A percentile compares a stretch with the other conserved stretches of the same genome.
These are phyloP conservation scores for Boletus semigastroideus DNA, from an alignment of 1,284 basidiomycete species.

Conservation along the genomic window DNA sequence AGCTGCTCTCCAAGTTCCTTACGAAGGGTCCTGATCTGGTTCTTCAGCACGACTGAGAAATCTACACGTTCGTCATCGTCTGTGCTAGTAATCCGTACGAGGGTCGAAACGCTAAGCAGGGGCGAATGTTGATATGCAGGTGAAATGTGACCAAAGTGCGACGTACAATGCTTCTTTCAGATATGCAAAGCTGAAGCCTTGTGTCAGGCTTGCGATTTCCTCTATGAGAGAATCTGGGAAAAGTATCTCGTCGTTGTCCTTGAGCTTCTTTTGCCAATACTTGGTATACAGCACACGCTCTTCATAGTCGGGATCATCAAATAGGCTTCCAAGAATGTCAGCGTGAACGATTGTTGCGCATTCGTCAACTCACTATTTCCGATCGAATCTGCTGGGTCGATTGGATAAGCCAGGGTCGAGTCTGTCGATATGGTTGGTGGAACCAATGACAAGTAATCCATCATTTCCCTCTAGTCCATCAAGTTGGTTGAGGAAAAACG, in stretches of 20 bases:
- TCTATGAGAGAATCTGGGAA: slow-evolving; percentile 66
- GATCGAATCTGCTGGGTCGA: slow-evolving; percentile 80
- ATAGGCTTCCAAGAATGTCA: slow-evolving; percentile 42
- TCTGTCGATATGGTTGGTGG: slow-evolving; percentile 81
- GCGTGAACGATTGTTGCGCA: not conserved
- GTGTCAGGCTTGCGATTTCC: slow-evolving; percentile 58
- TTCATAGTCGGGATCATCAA: slow-evolving; percentile 61
- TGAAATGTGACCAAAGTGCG: not conserved
- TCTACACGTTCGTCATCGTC: slow-evolving; percentile 47
- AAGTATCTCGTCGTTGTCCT: slow-evolving; percentile 53
- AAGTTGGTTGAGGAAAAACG: slow-evolving; percentile 84
- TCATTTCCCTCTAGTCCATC: slow-evolving; percentile 76
- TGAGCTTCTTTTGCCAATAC: slow-evolving; percentile 79
- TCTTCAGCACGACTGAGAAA: slow-evolving; percentile 51
- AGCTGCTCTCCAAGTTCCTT: slow-evolving; percentile 53
- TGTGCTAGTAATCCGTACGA: slow-evolving; percentile 54
- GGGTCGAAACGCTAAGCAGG: slow-evolving; percentile 55
- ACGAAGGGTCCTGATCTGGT: slow-evolving; percentile 58
- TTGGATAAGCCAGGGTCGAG: slow-evolving; percentile 74
- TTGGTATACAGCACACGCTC: slow-evolving; percentile 65
- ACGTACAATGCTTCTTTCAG: slow-evolving; percentile 83
- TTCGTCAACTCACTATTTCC: slow-evolving; percentile 66
- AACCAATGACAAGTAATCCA: slow-evolving; percentile 74
- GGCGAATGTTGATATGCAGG: not conserved
- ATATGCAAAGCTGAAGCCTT: slow-evolving; percentile 77